Base-by-base conservation (phyloP, 2,329 filamentous ascomycete genomes). In the Aureobasidium lini region DNA sequence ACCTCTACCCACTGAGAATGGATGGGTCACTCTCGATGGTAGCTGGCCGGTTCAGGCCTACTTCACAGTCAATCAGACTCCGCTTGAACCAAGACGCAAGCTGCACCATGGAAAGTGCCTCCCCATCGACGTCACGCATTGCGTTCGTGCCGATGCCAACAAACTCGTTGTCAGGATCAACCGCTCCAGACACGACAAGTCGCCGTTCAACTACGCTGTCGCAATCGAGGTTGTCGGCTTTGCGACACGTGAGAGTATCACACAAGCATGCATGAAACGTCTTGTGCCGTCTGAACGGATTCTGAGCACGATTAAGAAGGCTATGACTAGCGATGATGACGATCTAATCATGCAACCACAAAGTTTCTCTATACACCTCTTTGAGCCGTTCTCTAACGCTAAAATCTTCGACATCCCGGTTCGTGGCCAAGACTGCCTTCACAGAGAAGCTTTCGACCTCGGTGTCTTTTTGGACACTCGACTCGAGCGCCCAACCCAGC, bases 371-470 rank as follows among this genome's bases (percentile, higher is more conserved):
- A 75, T 81, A 62, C 71, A 69, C 6, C 67, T 81, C 11, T 71
- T 74, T 61, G 79, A 81, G 57, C 78, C 79, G 0, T 76, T 78
- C 64, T 73, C 70, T 49, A 71, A 69, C 42, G 71, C 69, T 37
- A 67, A 64, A 7, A 72, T 94, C 10, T 91, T 88, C 69, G 76
- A 81, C 5, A 78, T 81, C 0, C 93, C 94, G 1, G 89, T 86
- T 1, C 86, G 92, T 31, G 85, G 90, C 29, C 75, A 67, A 7
- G 66, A 71, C 3, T 99, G 94, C 70, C 76, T 77, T 28, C 93
- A 99, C 69, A 76, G 87, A 37, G 90, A 96, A 69, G 96, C 91
- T 69, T 96, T 97, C 69, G 93, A 97, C 70, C 83, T 96, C 7
- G 81, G 88, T 18, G 92, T 83, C 0, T 97, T 90, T 76, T 80